Conservation (phyloP, 2,329 filamentous ascomycete species). For the Hysterium pulicare region DNA sequence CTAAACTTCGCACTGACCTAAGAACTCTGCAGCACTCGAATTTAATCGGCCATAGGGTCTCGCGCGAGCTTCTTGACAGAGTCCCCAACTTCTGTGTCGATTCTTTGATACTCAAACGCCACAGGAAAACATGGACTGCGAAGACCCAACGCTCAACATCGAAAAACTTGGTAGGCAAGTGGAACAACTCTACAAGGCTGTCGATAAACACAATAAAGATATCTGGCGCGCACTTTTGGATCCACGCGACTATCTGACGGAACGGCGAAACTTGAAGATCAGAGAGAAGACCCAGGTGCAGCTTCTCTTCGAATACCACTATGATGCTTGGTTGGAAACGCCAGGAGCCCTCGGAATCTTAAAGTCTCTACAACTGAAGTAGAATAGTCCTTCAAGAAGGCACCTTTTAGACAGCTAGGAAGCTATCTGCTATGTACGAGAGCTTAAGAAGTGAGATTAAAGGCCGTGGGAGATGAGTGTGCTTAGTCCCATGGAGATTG, state of each 20-base stretch:
- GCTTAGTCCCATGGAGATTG: too few relatives aligned
- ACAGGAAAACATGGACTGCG: too few relatives aligned
- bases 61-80: constrained; percentile 15
- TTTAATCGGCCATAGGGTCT: constrained; percentile 14
- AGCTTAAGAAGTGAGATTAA: too few relatives aligned
- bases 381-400: too few relatives aligned
- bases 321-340: constrained; percentile 24
- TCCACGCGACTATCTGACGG: constrained; percentile 1
- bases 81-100: too few relatives aligned
- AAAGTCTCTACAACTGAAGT: too few relatives aligned
- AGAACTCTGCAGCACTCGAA: constrained; percentile 20
- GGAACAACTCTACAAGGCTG: constrained; percentile 3
- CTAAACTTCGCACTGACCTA: constrained; percentile 34
- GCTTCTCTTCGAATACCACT: constrained; percentile 17
- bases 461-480: too few relatives aligned
- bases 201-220: constrained; percentile 7
- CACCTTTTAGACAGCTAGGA: too few relatives aligned
- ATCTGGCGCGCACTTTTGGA: constrained; percentile 11
- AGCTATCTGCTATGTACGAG: too few relatives aligned
- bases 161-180: constrained; percentile 22
- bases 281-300: constrained; percentile 22
- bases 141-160: too few relatives aligned
- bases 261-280: constrained; percentile 1
- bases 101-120: too few relatives aligned
- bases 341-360: constrained; percentile 22